Evolutionary conservation across 148 eudicot genomes (phyloP).

Genomic region (Cornus controversa): DNA sequence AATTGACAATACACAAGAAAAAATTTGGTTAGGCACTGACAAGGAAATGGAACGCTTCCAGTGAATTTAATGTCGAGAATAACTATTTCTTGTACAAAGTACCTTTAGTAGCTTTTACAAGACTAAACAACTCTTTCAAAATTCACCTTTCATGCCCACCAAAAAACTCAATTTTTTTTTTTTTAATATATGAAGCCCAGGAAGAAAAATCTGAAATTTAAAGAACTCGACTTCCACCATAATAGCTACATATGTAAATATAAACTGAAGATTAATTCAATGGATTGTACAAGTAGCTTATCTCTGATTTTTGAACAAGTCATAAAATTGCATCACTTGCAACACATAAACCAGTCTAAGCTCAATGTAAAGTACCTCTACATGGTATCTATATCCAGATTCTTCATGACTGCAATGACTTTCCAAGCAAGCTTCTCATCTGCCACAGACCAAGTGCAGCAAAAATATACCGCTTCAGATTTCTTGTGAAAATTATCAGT

Average conservation of each 20-base stretch:
- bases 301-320: not conserved
- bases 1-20: not conserved
- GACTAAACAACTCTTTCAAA: not conserved
- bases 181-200: not conserved
- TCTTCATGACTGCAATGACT: constrained; percentile 41
- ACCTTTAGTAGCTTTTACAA: not conserved
- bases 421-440: constrained; percentile 60
- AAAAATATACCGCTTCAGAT: constrained; percentile 28
- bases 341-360: not conserved
- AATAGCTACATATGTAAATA: not conserved
- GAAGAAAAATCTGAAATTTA: not conserved
- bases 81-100: not conserved
- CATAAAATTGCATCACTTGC: not conserved
- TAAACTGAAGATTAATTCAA: not conserved
- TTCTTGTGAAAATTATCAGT: not conserved
- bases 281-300: not conserved
- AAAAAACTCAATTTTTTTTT: too few relatives aligned
- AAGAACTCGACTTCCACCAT: constrained; percentile 2
- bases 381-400: constrained; percentile 18
- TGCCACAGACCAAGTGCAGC: constrained; percentile 52
- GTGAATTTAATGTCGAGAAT: not conserved
- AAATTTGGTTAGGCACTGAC: not conserved
- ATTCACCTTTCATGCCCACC: not conserved
- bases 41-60: not conserved
- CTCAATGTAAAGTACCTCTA: not conserved